Evolutionary conservation across 345 rosid species (phyloP), one percentile per base, ranked within the genome.

Genomic region (Aegle marmelos): DNA sequence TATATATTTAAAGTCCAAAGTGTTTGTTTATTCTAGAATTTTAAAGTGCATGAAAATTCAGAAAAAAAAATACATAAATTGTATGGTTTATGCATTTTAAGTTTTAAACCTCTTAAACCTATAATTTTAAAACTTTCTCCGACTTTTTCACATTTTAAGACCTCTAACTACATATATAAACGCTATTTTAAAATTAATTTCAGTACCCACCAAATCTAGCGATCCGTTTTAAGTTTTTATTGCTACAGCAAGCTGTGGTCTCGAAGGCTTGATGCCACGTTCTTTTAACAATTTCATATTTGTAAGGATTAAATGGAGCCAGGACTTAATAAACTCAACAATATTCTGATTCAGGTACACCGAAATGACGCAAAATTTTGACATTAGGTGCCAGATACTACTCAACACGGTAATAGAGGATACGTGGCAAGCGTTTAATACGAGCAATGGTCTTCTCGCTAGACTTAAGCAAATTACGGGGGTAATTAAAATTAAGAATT

Each of bases 301-400:
- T 0, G 10, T 31, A 2, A 19, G 7, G 6, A 63, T 7, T 0
- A 27, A 2, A 5, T 27, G 19, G 27, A 84, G 82, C 6, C 61
- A 39, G 4, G 2, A 22, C 11, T 1, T 24, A 34, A 86, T 16
- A 28, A 79, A 9, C 10, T 13, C 5, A 2, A 30, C 61, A 28
- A 86, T 62, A 2, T 9, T 60, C 68, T 6, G 22, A 62, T 14
- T 76, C 73, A 9, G 82, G 76, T 34, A 85, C 82, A 9, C 89
- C 90, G 53, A 4, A 22, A 1, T 79, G 78, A 57, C 63, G 9
- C 76, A 87, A 39, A 39, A 9, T 25, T 4, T 62, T 50, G 48
- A 81, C 22, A n/a, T 72, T 56, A 1, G 64, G 50, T n/a, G 63
- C 16, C 9, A 65, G 6, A 27, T n/a, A 31, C 9, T 0, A n/a